Evolutionary conservation across 2,329 filamentous ascomycete species (phyloP), one percentile per base, ranked within the genome.

Genomic region (Thielaviopsis ethacetica): DNA sequence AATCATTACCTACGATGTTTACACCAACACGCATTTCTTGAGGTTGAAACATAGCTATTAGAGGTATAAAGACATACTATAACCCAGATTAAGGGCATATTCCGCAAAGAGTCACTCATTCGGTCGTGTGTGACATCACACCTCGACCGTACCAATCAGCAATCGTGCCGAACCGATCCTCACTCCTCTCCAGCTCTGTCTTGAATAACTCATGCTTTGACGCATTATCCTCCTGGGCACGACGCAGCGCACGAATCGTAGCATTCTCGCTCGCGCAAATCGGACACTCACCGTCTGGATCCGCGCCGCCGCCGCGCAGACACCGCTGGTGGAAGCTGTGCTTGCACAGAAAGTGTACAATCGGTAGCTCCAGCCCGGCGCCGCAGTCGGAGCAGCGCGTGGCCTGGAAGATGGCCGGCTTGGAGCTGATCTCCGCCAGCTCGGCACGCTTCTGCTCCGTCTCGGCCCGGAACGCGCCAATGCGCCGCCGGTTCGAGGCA

Each of bases 311-410:
- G 13, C 69, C 69, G 56, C 76, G 73, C 67, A 98, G 73, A 70
- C 91, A 98, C 53, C 88, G 79, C 72, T 95, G 88, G 68, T 98
- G 93, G 76, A 96, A 98, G 62, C 85, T 91, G 70, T 98, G 93
- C 70, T 95, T 95, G 75, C 93, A 98, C 63, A 98, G 72, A 69
- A 98, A 98, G 68, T 98, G 93, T 54, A 98, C 91, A 0, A 85
- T 88, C 0, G 93, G 93, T 13, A 97, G 75, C 64, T 96, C 91
- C 19, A 97, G 77, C 26, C 81, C 78, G 44, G 83, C 80, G 17
- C 82, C 83, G 69, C 93, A 98, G 56, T 86, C 84, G 27, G 86
- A 84, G 69, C 93, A 98, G 56, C 93, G 81, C 38, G 90, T 91
- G 0, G 90, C 84, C 69, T 94, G 88, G 76, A 98, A 97, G 0